Evolutionary conservation across 371 early-diverging fungal species (phyloP).

Genomic region (Zopfochytrium polystomum): DNA sequence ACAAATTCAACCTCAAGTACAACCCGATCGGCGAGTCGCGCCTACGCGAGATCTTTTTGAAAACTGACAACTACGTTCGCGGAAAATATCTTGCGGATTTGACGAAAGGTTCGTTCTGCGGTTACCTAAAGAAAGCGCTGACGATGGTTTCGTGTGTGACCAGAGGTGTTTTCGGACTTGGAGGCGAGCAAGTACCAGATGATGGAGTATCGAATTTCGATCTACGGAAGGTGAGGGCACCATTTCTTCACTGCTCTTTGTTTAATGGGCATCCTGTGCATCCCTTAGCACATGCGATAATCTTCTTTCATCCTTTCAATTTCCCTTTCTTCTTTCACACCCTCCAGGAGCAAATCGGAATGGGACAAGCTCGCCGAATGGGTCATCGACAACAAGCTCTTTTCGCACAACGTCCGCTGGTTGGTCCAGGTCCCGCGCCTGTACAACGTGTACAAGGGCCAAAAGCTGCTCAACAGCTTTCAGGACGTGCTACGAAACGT

Average conservation of each 20-base stretch:
- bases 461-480: conserved; percentile 68
- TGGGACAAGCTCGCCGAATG: conserved; percentile 96
- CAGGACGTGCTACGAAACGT: conserved; percentile 80
- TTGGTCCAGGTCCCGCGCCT: conserved; percentile 94
- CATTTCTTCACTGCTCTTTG: conserved; percentile 3
- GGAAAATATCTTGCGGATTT: conserved; percentile 94
- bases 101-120: conserved; percentile 65
- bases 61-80: conserved; percentile 92
- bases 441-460: conserved; percentile 84
- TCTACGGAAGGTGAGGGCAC: conserved; percentile 80
- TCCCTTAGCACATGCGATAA: not conserved
- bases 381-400: conserved; percentile 89
- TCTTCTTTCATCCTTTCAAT: conserved; percentile 1
- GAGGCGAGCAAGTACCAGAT: conserved; percentile 95
- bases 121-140: not conserved
- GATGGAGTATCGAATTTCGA: conserved; percentile 90
- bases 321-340: conserved; percentile 15
- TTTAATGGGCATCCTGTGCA: no score
- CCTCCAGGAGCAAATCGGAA: conserved; percentile 62
- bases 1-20: conserved; percentile 97
- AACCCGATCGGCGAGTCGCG: conserved; percentile 84
- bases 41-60: conserved; percentile 85
- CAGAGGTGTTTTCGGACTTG: conserved; percentile 88
- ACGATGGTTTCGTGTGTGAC: not conserved
- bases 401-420: conserved; percentile 94